These are phyloP conservation scores for Sanghuangporus sanghuang DNA, from an alignment of 1,284 basidiomycete species.

Conservation along the genomic window DNA sequence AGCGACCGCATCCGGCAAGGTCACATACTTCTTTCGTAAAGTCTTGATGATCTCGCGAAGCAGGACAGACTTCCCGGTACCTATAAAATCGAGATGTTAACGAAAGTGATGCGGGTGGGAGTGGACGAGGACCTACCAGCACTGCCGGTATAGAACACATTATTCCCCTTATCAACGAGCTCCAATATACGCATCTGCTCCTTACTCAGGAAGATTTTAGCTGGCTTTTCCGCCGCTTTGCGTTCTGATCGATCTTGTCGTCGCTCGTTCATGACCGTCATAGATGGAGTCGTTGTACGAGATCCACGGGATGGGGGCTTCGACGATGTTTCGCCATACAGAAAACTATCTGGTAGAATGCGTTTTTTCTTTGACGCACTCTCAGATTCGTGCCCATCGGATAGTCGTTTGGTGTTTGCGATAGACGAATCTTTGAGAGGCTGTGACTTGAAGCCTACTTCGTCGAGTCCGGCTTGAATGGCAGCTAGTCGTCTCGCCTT, in stretches of 20 bases:
- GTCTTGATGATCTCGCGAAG: conserved; percentile 81
- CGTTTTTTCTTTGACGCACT: conserved; percentile 12
- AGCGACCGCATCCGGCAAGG: conserved; percentile 43
- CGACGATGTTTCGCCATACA: neutral
- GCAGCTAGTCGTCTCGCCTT: conserved; percentile 6
- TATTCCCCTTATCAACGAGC: conserved; percentile 68
- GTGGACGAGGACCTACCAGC: conserved; percentile 60
- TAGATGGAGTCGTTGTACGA: conserved; percentile 8
- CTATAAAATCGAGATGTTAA: conserved; percentile 33
- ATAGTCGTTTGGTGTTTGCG: neutral
- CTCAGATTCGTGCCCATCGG: conserved; percentile 5
- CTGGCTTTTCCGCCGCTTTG: conserved; percentile 31
- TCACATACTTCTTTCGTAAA: conserved; percentile 37
- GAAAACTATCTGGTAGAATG: conserved; percentile 14
- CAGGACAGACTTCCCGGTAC: conserved; percentile 93
- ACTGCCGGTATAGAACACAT: conserved; percentile 96
- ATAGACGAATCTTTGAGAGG: conserved; percentile 1
- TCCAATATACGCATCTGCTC: conserved; percentile 83
- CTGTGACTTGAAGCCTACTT: neutral
- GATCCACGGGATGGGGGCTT: neutral
- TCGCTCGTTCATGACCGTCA: conserved; percentile 13
- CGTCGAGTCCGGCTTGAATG: conserved; percentile 15
- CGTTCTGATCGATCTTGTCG: conserved; percentile 2
- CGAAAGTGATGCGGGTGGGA: neutral
- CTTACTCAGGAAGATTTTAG: conserved; percentile 59